phyloP scores from a whole-genome alignment of 2,329 filamentous ascomycete species.

The Neurospora crassa region DNA sequence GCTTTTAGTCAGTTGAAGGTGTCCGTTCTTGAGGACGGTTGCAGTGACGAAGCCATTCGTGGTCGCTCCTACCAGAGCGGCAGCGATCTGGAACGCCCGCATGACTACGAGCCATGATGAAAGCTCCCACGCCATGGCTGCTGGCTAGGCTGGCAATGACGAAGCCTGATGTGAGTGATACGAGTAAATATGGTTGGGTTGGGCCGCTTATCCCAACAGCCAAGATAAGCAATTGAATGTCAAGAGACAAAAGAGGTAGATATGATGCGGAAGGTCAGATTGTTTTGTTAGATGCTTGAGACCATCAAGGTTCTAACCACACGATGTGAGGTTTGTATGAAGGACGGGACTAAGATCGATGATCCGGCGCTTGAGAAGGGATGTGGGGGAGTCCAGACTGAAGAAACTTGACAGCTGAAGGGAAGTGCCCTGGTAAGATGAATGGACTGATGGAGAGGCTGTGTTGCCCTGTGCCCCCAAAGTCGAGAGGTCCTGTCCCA shows the following conservation, averaged over 20 bases:
- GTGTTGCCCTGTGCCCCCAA: background rate
- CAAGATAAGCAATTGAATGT: background rate
- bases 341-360: background rate
- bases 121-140: conserved; percentile 21
- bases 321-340: background rate
- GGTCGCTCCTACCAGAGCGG: conserved; percentile 20
- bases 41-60: conserved; percentile 27
- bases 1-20: conserved; percentile 18
- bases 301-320: background rate
- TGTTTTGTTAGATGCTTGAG: background rate
- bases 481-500: background rate
- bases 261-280: background rate
- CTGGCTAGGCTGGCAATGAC: background rate
- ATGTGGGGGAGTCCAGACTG: background rate
- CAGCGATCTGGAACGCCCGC: conserved; percentile 24
- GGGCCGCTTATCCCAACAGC: background rate
- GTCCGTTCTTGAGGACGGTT: conserved; percentile 18
- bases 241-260: background rate
- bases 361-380: background rate
- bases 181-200: background rate
- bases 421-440: conserved; percentile 1
- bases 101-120: conserved; percentile 25
- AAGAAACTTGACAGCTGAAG: background rate
- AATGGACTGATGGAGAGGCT: background rate
- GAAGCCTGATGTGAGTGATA: background rate